Evolutionary conservation across 352 stramenopile species (phyloP).

Genomic region (Globisporangium nodosum): DNA sequence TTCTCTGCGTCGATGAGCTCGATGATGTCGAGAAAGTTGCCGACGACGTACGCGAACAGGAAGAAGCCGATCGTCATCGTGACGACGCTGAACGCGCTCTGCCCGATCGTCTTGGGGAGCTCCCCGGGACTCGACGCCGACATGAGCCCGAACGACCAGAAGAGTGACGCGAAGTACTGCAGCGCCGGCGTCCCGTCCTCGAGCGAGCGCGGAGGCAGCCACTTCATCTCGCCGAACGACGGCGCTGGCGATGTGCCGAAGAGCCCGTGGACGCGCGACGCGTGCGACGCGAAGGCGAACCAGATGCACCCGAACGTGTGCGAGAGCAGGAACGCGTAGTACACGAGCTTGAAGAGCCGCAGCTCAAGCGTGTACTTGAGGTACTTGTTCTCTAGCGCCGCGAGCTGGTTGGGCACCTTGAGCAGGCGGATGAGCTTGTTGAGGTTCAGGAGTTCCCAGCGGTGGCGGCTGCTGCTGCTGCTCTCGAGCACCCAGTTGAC

Average conservation of each 20-base stretch:
- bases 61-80: constrained; percentile 69
- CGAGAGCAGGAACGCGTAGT: constrained; percentile 61
- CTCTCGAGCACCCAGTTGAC: constrained; percentile 28
- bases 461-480: not conserved
- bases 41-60: constrained; percentile 67
- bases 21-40: constrained; percentile 64
- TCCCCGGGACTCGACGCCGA: constrained; percentile 47
- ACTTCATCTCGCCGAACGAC: constrained; percentile 18
- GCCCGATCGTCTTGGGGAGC: constrained; percentile 36
- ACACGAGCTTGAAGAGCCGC: constrained; percentile 67
- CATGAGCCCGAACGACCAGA: constrained; percentile 70
- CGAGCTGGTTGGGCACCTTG: constrained; percentile 55
- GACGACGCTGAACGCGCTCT: constrained; percentile 49
- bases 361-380: constrained; percentile 58
- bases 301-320: constrained; percentile 57
- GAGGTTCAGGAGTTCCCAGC: constrained; percentile 47
- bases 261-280: constrained; percentile 15
- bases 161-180: constrained; percentile 60
- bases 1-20: constrained; percentile 68
- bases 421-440: constrained; percentile 55
- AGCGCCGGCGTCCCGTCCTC: constrained; percentile 20
- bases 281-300: constrained; percentile 47
- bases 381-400: constrained; percentile 51
- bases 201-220: constrained; percentile 27
- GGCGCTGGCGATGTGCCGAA: not conserved